phyloP scores from a whole-genome alignment of 108 stramenopile genomes.

The Parmales sp. region DNA sequence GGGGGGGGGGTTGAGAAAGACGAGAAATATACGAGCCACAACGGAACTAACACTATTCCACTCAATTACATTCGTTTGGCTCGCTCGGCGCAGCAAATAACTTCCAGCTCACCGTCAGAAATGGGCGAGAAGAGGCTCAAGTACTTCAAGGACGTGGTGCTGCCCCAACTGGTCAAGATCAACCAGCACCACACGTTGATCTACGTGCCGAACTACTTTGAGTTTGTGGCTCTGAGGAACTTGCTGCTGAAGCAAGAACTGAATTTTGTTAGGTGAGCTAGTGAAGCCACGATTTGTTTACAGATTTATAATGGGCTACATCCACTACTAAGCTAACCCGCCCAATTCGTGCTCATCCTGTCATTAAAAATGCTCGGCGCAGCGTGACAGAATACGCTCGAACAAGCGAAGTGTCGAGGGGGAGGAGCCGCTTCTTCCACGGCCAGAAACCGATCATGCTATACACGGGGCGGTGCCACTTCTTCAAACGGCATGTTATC shows the following conservation, averaged over 20 bases:
- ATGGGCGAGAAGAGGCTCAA: conserved; percentile 62
- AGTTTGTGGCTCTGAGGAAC: conserved; percentile 82
- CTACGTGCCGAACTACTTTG: conserved; percentile 85
- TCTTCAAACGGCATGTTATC: conserved; percentile 75
- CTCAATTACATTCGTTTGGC: too few relatives aligned
- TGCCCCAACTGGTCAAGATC: conserved; percentile 56
- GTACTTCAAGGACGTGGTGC: conserved; percentile 66
- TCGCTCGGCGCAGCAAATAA: too few relatives aligned
- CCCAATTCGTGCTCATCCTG: too few relatives aligned
- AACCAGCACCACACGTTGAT: conserved; percentile 79
- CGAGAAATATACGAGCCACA: too few relatives aligned
- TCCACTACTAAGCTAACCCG: too few relatives aligned
- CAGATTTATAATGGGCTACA: too few relatives aligned
- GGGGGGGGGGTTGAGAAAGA: too few relatives aligned
- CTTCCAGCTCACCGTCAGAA: conserved; percentile 44
- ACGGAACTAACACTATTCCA: too few relatives aligned
- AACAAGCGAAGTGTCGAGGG: conserved; percentile 65
- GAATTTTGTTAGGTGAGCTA: too few relatives aligned
- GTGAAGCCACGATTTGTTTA: too few relatives aligned
- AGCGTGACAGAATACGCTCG: conserved; percentile 82
- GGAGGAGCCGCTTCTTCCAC: conserved; percentile 79
- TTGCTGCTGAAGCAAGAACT: conserved; percentile 55
- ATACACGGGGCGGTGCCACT: conserved; percentile 88
- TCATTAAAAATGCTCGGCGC: too few relatives aligned
- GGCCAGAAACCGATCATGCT: conserved; percentile 80